Base-by-base conservation (phyloP, 306 rosid species). In the Corylus avellana region DNA sequence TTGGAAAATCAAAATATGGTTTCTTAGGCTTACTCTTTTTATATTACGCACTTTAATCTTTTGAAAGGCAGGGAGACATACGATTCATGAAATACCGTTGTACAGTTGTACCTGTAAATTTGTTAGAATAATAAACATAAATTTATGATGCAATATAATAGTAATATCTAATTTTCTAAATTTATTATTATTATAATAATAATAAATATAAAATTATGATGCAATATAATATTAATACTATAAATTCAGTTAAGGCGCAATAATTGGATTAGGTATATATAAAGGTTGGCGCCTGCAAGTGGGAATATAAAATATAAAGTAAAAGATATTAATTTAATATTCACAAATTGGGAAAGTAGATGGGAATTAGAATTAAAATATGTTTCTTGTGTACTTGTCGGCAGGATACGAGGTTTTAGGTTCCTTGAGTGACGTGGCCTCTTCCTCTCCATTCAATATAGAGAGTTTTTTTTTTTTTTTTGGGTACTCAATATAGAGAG, bases 401-500 rank as follows among this genome's bases (percentile, higher is more conserved):
- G 85, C 83, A 78, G 80, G 73, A 77, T 85, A 85, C 85, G 88
- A 85, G 85, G 83, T 75, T 79, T 71, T 57, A 76, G 71, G 32
- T 54, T 39, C 44, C 39, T 27, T 8, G 1, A 63, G 47, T 61
- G 79, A 81, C 88, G 81, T 81, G 88, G 88, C 69, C 49, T 67
- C 84, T 48, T 81, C 79, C 77, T 69, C 69, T 75, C 81, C 88
- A 16, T 85, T 64, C 78, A 42, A 27, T 17, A 27, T 48, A 32
- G 7, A 32, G 35, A 32, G 35, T 32, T 32, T 3, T 22, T 22
- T 22, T 22, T n/a, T 22, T 22, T 22, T 22, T 22, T 22, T 22
- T 22, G 25, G 25, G 25, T 0, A 22, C 25, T 22, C 25, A 22
- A 22, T 22, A 22, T 22, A 22, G 25, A 22, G 25, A 22, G 25